Conservation (phyloP, 495 filamentous ascomycete species). For the Wilcoxina mikolae region DNA sequence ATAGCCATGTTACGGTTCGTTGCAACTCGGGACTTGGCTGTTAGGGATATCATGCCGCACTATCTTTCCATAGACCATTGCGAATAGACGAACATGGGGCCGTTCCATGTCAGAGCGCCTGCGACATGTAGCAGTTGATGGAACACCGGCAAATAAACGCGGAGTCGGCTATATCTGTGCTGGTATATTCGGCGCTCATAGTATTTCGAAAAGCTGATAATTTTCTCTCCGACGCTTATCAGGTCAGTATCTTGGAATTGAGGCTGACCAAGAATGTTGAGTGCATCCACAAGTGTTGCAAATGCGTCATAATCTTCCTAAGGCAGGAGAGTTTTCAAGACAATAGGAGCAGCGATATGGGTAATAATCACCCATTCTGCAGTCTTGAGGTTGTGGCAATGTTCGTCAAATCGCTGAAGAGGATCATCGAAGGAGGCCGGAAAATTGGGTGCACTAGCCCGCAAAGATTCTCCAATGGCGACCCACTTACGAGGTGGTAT, state of each 20-base stretch:
- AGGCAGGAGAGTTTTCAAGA: no score
- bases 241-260: not conserved
- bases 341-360: not conserved
- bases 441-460: not conserved
- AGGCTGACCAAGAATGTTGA: not conserved
- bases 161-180: not conserved
- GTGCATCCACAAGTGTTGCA: slow-evolving; percentile 7
- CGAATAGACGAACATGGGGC: slow-evolving; percentile 9
- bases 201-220: slow-evolving; percentile 2
- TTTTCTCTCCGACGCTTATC: not conserved
- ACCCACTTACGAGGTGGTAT: not conserved
- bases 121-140: slow-evolving; percentile 7
- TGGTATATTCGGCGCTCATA: slow-evolving; percentile 10
- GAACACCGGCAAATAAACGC: no score
- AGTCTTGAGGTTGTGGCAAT: slow-evolving; percentile 8
- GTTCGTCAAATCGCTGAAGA: not conserved
- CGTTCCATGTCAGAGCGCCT: not conserved
- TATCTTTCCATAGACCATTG: slow-evolving; percentile 13
- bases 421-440: slow-evolving; percentile 3
- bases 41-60: slow-evolving; percentile 8
- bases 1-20: slow-evolving; percentile 9
- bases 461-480: slow-evolving; percentile 1
- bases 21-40: not conserved
- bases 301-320: slow-evolving; percentile 10
- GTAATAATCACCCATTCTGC: slow-evolving; percentile 11